A percentile compares a stretch with the other conserved stretches of the same genome.
These are phyloP conservation scores for Tuber calosporum DNA, from an alignment of 495 filamentous ascomycete genomes.

Conservation along the genomic window DNA sequence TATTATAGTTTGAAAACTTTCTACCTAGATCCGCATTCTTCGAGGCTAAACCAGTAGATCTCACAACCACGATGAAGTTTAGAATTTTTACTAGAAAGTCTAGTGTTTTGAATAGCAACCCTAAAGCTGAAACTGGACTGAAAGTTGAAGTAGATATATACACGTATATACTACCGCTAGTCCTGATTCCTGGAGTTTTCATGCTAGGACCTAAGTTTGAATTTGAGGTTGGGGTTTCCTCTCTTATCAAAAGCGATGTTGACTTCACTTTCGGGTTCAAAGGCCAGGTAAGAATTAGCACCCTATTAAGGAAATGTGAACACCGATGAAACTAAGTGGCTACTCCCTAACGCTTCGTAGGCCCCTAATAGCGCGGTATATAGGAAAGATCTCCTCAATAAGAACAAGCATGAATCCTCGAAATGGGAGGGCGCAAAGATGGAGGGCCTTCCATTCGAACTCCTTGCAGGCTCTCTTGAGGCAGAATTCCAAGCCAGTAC, in stretches of 20 bases:
- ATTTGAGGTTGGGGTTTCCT: constrained; percentile 11
- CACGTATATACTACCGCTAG: neutral
- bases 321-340: neutral
- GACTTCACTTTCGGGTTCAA: constrained; percentile 17
- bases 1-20: constrained; percentile 11
- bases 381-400: constrained; percentile 16
- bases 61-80: constrained; percentile 16
- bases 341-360: neutral
- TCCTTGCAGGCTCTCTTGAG: constrained; percentile 8
- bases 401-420: constrained; percentile 11
- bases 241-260: constrained; percentile 2
- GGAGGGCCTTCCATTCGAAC: constrained; percentile 8
- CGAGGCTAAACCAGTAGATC: constrained; percentile 7
- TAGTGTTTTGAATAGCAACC: neutral
- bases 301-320: neutral
- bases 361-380: constrained; percentile 12
- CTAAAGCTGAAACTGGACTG: neutral
- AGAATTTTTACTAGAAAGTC: constrained; percentile 5
- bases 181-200: constrained; percentile 11
- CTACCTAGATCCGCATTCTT: constrained; percentile 11
- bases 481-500: constrained; percentile 9
- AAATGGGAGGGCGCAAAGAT: constrained; percentile 10
- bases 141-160: constrained; percentile 8
- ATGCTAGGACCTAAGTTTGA: constrained; percentile 8
- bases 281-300: constrained; percentile 6